These are phyloP conservation scores for Starmerella scarabaei DNA, from an alignment of 805 yeast genomes.

Conservation along the genomic window DNA sequence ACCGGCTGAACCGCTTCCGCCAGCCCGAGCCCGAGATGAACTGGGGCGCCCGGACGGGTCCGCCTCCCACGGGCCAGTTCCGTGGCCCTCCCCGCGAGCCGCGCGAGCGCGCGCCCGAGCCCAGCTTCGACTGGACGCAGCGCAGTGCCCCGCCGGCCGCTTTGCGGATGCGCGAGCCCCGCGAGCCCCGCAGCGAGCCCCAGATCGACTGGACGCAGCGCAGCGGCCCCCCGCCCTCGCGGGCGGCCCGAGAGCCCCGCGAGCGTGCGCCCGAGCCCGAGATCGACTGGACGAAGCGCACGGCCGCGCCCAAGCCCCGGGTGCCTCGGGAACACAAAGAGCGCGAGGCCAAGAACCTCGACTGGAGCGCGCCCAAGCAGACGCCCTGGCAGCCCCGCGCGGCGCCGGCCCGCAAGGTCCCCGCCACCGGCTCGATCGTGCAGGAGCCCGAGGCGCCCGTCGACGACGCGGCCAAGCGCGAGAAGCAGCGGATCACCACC, in stretches of 20 bases:
- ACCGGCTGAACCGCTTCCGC: conserved; percentile 29
- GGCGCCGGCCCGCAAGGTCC: conserved; percentile 4
- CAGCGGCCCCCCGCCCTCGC: conserved; percentile 27
- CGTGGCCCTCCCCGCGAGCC: conserved; percentile 1
- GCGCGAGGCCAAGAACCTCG: neutral
- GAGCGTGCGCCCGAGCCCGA: conserved; percentile 27
- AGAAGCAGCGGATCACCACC: conserved; percentile 18
- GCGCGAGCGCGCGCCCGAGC: conserved; percentile 5
- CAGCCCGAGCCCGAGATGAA: conserved; percentile 38
- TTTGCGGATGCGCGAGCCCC: conserved; percentile 11
- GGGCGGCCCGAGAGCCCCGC: conserved; percentile 31
- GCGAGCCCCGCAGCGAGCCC: too few species aligned
- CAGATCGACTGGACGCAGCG: conserved; percentile 19
- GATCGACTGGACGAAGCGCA: conserved; percentile 19
- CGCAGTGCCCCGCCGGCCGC: conserved; percentile 4
- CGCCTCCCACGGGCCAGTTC: conserved; percentile 7
- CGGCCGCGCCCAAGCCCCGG: conserved; percentile 5
- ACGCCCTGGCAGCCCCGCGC: conserved; percentile 24
- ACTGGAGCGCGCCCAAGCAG: conserved; percentile 15
- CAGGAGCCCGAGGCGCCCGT: conserved; percentile 6
- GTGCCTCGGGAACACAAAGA: neutral
- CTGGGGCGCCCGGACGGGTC: conserved; percentile 19
- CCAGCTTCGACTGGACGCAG: conserved; percentile 5
- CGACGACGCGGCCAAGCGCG: conserved; percentile 1
- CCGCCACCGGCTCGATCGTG: too few species aligned